phyloP scores from a whole-genome alignment of 164 flowering plant genomes.

The Piper betle region DNA sequence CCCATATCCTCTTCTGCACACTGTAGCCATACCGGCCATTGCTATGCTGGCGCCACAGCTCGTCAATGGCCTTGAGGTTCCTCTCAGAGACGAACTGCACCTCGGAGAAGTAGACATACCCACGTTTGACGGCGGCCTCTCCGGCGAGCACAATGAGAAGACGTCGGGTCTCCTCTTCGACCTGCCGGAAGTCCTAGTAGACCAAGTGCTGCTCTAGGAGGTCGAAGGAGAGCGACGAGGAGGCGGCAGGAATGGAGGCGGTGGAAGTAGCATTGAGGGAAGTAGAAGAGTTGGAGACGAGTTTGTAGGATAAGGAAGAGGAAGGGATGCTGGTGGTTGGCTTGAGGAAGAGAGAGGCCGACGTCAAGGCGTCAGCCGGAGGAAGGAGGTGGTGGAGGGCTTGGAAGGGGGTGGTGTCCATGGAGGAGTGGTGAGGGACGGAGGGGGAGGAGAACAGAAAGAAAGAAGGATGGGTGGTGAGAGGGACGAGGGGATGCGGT shows the following conservation, averaged over 20 bases:
- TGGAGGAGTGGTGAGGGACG: neutral
- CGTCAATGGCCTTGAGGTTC: slow-evolving; percentile 54
- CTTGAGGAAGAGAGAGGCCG: neutral
- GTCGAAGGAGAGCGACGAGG: neutral
- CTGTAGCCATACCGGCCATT: slow-evolving; percentile 63
- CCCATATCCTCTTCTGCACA: slow-evolving; percentile 63
- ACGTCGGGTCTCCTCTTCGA: no score
- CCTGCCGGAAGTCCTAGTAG: neutral
- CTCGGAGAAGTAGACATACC: slow-evolving; percentile 71
- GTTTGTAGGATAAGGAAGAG: neutral
- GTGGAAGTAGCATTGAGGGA: neutral
- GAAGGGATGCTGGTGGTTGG: neutral
- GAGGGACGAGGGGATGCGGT: neutral
- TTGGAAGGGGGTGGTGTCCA: no score
- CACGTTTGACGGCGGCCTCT: no score
- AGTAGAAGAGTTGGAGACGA: neutral
- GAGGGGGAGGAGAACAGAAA: neutral
- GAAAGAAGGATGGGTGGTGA: neutral
- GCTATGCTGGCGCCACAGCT: slow-evolving; percentile 61
- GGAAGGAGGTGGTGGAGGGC: neutral
- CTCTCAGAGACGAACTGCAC: slow-evolving; percentile 51
- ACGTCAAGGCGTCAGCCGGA: neutral
- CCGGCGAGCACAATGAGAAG: no score
- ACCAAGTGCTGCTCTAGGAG: neutral
- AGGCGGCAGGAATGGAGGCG: neutral